Conservation (phyloP, 139 green algal species). For the Tetratostichococcus sp. region DNA sequence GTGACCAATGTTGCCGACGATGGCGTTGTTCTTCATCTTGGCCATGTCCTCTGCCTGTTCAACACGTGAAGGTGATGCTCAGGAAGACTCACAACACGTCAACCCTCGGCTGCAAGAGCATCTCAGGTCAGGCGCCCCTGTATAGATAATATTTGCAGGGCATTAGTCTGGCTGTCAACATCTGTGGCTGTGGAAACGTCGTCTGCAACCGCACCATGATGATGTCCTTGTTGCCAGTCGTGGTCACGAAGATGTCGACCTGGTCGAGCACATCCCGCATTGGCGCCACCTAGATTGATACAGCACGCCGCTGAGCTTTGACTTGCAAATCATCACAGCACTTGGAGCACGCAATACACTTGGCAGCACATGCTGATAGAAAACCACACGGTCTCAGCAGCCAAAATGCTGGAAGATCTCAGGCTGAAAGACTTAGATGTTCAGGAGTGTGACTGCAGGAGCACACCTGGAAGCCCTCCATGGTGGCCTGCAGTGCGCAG, state of each 20-base stretch:
- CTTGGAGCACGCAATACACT: not conserved
- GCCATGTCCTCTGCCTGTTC: conserved; percentile 88
- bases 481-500: conserved; percentile 95
- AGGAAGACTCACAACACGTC: too few species aligned
- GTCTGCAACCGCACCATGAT: conserved; percentile 45
- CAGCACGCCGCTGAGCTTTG: conserved; percentile 11
- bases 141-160: too few species aligned
- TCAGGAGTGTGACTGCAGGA: too few species aligned
- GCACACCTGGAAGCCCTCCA: conserved; percentile 91
- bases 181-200: too few species aligned
- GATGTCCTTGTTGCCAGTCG: conserved; percentile 97
- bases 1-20: conserved; percentile 99
- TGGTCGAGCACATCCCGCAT: conserved; percentile 83
- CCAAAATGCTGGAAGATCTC: too few species aligned
- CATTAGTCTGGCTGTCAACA: too few species aligned
- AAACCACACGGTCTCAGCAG: too few species aligned
- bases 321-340: not conserved
- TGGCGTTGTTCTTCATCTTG: conserved; percentile 99
- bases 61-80: conserved; percentile 59
- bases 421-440: too few species aligned
- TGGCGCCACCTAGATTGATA: conserved; percentile 48
- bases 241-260: conserved; percentile 98
- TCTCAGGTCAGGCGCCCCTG: too few species aligned
- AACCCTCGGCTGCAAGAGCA: too few species aligned
- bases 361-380: too few species aligned